Percentiles rank a stretch among this genome's conserved stretches.
These are phyloP conservation scores for Coniophora puteana DNA, from an alignment of 1,284 basidiomycete species.

Conservation along the genomic window DNA sequence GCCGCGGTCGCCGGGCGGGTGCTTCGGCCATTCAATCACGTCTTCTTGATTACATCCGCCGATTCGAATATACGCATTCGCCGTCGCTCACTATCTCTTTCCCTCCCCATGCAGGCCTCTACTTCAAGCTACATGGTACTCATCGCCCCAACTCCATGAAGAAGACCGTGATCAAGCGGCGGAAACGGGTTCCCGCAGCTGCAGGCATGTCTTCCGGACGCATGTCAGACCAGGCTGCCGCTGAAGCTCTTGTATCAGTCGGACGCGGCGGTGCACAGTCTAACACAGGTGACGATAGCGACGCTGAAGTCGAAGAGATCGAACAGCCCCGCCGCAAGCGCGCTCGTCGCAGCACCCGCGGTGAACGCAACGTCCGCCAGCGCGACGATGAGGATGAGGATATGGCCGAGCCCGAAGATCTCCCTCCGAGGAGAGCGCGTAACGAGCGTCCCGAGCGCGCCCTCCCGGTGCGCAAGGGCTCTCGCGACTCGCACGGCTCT, in stretches of 20 bases:
- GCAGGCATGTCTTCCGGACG: conserved; percentile 43
- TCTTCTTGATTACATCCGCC: no score
- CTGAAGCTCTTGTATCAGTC: conserved; percentile 77
- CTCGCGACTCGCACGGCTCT: conserved; percentile 33
- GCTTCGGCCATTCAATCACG: conserved; percentile 7
- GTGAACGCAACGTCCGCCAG: conserved; percentile 31
- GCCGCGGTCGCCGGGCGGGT: conserved; percentile 4
- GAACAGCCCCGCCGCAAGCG: conserved; percentile 54
- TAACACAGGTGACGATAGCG: conserved; percentile 50
- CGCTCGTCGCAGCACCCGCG: conserved; percentile 38
- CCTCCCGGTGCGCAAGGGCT: conserved; percentile 29
- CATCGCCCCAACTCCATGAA: conserved; percentile 98
- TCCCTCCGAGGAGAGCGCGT: conserved; percentile 20
- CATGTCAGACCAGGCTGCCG: conserved; percentile 79
- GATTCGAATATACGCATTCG: no score
- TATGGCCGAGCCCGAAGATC: conserved; percentile 39
- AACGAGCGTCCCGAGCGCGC: conserved; percentile 10
- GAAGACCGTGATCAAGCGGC: conserved; percentile 97
- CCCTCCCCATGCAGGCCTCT: conserved; percentile 63
- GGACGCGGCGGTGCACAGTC: conserved; percentile 50
- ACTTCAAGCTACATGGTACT: conserved; percentile 97
- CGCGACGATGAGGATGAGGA: conserved; percentile 50
- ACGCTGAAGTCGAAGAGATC: conserved; percentile 43
- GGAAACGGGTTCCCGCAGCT: conserved; percentile 91
- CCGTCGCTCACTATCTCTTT: conserved; percentile 19